Conservation (phyloP, 106 monocot species). For the Platanthera guangdongensis region DNA sequence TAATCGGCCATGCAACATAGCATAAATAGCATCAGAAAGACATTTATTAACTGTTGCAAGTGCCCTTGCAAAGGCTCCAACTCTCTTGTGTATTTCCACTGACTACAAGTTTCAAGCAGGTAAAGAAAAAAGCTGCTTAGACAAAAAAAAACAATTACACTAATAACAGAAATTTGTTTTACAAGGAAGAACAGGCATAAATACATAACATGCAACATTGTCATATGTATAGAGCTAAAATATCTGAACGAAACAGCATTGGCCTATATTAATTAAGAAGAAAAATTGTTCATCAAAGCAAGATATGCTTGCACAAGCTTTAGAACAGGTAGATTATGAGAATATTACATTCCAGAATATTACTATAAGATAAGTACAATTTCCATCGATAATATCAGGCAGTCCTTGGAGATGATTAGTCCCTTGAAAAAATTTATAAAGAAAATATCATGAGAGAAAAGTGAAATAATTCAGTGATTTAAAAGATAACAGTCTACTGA, state of each 20-base stretch:
- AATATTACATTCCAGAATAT: background rate
- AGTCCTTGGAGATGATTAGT: background rate
- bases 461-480: background rate
- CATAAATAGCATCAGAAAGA: constrained; percentile 87
- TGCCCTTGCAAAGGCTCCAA: constrained; percentile 90
- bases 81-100: constrained; percentile 86
- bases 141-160: background rate
- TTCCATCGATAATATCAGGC: background rate
- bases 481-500: background rate
- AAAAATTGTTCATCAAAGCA: background rate
- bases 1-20: constrained; percentile 68
- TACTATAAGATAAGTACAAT: background rate
- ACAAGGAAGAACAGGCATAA: no score
- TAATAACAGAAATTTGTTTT: background rate
- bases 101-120: constrained; percentile 42
- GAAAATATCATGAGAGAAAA: background rate
- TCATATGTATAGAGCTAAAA: background rate
- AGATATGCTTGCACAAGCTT: background rate
- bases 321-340: background rate
- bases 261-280: background rate
- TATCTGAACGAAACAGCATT: background rate
- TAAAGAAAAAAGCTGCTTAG: constrained; percentile 4
- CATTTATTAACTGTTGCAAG: constrained; percentile 92
- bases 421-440: background rate
- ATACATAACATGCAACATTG: background rate